These are phyloP conservation scores for Thymus mandschuricus DNA, from an alignment of 257 asterid genomes.

Conservation along the genomic window DNA sequence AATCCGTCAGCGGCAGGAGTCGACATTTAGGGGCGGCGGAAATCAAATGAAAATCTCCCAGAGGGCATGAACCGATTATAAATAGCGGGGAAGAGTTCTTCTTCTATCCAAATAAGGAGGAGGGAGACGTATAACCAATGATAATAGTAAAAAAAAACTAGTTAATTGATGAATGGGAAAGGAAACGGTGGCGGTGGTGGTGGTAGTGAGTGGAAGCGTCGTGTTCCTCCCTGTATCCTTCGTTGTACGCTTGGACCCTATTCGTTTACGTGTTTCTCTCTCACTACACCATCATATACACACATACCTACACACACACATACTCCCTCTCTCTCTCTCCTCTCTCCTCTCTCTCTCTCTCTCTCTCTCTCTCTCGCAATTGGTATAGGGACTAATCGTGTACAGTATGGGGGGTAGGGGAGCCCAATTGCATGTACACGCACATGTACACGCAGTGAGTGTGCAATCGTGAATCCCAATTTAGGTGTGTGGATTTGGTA, in stretches of 20 bases:
- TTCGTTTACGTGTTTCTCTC: slow-evolving; percentile 76
- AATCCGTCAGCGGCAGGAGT: slow-evolving; percentile 45
- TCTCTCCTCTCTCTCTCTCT: slow-evolving; percentile 21
- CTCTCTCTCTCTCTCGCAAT: neutral
- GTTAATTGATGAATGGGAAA: slow-evolving; percentile 22
- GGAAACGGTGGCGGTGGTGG: slow-evolving; percentile 32
- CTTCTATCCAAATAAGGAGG: neutral
- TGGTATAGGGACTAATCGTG: neutral
- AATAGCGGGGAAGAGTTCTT: neutral
- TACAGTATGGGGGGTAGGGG: neutral
- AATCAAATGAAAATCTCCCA: neutral
- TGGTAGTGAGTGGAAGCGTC: slow-evolving; percentile 34
- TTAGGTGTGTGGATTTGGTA: neutral
- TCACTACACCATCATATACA: neutral
- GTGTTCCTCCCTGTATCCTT: slow-evolving; percentile 64
- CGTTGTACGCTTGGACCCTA: slow-evolving; percentile 66
- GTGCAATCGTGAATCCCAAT: slow-evolving; percentile 5
- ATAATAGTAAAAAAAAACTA: neutral
- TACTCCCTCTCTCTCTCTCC: slow-evolving; percentile 6
- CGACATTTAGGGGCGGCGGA: slow-evolving; percentile 42
- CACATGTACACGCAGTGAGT: slow-evolving; percentile 10
- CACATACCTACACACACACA: no score
- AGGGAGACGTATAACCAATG: slow-evolving; percentile 9
- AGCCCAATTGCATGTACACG: neutral
- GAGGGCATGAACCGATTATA: slow-evolving; percentile 13